Evolutionary conservation across 257 asterid genomes (phyloP).

Genomic region (Leptodermis oblonga): DNA sequence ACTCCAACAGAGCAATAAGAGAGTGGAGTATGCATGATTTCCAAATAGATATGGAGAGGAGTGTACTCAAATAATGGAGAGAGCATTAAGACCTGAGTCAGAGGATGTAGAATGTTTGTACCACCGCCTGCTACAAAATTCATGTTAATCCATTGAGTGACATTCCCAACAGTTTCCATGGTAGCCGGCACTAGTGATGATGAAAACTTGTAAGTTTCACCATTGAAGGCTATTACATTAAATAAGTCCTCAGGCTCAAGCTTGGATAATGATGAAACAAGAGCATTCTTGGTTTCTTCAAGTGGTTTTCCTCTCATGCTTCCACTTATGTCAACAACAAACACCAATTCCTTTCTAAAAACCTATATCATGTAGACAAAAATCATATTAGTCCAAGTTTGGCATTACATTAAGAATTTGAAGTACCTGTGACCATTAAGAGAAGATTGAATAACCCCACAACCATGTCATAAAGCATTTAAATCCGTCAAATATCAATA

Average conservation of each 20-base stretch:
- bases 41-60: neutral
- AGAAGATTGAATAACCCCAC: neutral
- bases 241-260: constrained; percentile 37
- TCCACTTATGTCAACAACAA: constrained; percentile 46
- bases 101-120: constrained; percentile 33
- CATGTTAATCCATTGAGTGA: constrained; percentile 35
- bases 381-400: constrained; percentile 10
- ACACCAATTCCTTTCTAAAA: constrained; percentile 38
- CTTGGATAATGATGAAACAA: constrained; percentile 32
- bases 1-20: neutral
- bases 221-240: constrained; percentile 36
- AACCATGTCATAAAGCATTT: neutral
- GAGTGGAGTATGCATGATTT: neutral
- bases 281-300: constrained; percentile 39
- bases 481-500: neutral
- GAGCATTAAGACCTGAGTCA: constrained; percentile 30
- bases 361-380: constrained; percentile 23
- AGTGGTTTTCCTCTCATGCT: constrained; percentile 42
- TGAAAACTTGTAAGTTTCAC: constrained; percentile 30
- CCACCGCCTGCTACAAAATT: constrained; percentile 40
- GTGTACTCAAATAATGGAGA: neutral
- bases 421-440: neutral
- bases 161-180: constrained; percentile 26
- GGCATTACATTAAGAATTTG: neutral
- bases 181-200: constrained; percentile 38